Evolutionary conservation across 176 grass and related monocot genomes (phyloP), one percentile per base, ranked within the genome.

Genomic region (Musa itinerans): DNA sequence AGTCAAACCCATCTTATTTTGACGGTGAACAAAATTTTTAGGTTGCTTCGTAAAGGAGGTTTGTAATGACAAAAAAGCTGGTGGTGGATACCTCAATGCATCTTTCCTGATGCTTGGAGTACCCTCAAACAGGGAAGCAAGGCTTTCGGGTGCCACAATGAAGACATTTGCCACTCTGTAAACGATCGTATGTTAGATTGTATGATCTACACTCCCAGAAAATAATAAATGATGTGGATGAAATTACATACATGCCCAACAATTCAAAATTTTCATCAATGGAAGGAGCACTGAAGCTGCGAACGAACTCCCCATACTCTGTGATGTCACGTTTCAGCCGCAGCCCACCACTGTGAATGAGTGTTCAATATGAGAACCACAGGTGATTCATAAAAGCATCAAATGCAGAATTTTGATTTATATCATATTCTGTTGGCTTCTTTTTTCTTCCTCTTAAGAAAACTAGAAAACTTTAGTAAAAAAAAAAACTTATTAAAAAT

Each of bases 281-380:
- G n/a, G 95, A 91, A 8, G 95, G 95, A 20, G 90, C 86, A 79
- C 83, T 99, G 72, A 99, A 99, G 83, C 95, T 91, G 62, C 95
- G 95, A 78, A 99, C 90, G 81, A 99, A 99, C 70, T 99, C 95
- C 53, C 95, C 95, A 57, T 99, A 99, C 63, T 99, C 95, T 8
- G 95, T 99, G 75, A 99, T 99, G 70, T 99, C 95, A 91, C 95
- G 95, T 78, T 99, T 99, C 82, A 99, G 77, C 59, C 95, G 83
- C 70, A 99, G 83, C 8, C 95, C 95, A 77, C 95, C 95, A 64
- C 95, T 99, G 80, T 50, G 84, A 79, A 83, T 69, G 62, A 79
- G 69, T 10, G 77, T 5, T 73, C 29, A 19, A 13, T 17, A 17
- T 69, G 27, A 19, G 0, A n/a, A 48, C 27, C 20, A 49, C 7